These are phyloP conservation scores for Ophiostoma montium DNA, from an alignment of 2,329 filamentous ascomycete genomes.

Conservation along the genomic window DNA sequence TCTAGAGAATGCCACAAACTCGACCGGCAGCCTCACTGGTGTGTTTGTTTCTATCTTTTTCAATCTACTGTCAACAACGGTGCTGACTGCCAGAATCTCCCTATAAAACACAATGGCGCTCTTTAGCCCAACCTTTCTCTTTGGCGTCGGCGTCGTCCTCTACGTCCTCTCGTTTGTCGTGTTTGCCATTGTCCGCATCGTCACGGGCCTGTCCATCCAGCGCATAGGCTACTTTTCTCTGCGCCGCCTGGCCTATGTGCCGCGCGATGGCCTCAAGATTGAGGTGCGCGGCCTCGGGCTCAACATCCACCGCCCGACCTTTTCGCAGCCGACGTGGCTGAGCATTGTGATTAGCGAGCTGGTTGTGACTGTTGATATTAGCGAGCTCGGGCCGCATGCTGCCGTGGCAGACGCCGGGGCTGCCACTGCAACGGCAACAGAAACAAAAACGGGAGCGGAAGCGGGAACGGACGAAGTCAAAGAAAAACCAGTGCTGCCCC, in stretches of 20 bases:
- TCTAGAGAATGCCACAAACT: slow-evolving; percentile 9
- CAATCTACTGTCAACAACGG: too few species aligned
- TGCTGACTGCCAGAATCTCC: neutral
- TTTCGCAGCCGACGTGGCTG: slow-evolving; percentile 92
- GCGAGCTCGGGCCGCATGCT: slow-evolving; percentile 43
- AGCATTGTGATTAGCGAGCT: slow-evolving; percentile 81
- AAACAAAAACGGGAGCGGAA: neutral
- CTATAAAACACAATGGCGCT: slow-evolving; percentile 39
- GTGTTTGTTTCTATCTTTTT: neutral
- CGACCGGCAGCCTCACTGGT: slow-evolving; percentile 4
- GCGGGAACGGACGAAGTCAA: neutral
- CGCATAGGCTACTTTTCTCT: slow-evolving; percentile 86
- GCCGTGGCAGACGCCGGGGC: slow-evolving; percentile 18
- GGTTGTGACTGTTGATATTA: slow-evolving; percentile 67
- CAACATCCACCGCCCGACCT: slow-evolving; percentile 82
- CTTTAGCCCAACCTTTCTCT: slow-evolving; percentile 64
- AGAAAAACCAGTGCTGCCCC: neutral
- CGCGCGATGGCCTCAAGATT: slow-evolving; percentile 75
- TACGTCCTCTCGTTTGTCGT: slow-evolving; percentile 88
- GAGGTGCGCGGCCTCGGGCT: slow-evolving; percentile 82
- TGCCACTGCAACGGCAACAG: slow-evolving; percentile 1
- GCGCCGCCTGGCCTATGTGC: slow-evolving; percentile 78
- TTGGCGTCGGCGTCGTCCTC: slow-evolving; percentile 70
- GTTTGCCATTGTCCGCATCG: slow-evolving; percentile 82
- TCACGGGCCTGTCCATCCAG: slow-evolving; percentile 91